These are phyloP conservation scores for Neckera pumila DNA, from an alignment of 225 moss, liverwort and hornwort species.

Conservation along the genomic window DNA sequence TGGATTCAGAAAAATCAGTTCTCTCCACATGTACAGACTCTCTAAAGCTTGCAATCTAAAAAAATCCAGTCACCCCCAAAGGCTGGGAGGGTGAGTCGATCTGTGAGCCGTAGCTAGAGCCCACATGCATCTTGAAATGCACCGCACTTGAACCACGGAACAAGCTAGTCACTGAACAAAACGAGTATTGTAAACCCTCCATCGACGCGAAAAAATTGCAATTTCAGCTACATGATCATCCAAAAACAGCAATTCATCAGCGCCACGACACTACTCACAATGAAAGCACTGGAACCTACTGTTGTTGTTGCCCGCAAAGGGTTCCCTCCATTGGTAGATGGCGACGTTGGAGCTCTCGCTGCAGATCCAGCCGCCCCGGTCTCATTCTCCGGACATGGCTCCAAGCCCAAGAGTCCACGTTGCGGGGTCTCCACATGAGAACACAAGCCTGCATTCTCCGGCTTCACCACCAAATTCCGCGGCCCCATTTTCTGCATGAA, in stretches of 20 bases:
- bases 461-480: slow-evolving; percentile 7
- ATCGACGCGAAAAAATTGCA: neutral
- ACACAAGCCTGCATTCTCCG: slow-evolving; percentile 27
- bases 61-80: neutral
- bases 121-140: neutral
- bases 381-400: neutral
- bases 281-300: neutral
- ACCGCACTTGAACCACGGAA: neutral
- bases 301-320: neutral
- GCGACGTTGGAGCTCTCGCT: neutral
- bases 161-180: neutral
- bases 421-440: neutral
- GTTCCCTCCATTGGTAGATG: neutral
- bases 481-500: slow-evolving; percentile 31
- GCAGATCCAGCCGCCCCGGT: neutral
- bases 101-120: too few relatives aligned
- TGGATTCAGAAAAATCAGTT: neutral
- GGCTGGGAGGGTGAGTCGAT: neutral
- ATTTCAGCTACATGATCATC: neutral
- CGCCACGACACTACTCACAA: too few relatives aligned
- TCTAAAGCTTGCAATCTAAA: neutral
- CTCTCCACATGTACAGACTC: neutral
- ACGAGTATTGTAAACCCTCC: neutral
- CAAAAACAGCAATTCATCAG: neutral
- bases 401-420: neutral